phyloP scores from a whole-genome alignment of 768 basidiomycete genomes.

The Boletus reticulatus region DNA sequence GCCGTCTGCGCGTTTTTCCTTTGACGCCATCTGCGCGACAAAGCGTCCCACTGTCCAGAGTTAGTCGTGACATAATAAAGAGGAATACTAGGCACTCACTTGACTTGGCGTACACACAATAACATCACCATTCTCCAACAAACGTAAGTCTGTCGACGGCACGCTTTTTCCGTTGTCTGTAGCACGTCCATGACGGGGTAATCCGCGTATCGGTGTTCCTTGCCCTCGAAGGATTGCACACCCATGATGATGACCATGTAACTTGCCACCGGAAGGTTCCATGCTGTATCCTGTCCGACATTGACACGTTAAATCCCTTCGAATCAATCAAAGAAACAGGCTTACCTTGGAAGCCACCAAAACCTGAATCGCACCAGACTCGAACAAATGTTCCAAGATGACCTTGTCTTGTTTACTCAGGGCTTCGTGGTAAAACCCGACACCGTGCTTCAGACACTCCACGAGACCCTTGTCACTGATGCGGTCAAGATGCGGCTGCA shows the following conservation, averaged over 20 bases:
- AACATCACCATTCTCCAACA: no score
- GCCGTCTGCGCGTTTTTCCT: conserved; percentile 69
- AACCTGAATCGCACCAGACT: conserved; percentile 93
- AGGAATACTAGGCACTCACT: conserved; percentile 40
- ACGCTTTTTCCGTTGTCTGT: no score
- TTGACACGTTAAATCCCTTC: neutral
- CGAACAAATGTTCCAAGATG: conserved; percentile 89
- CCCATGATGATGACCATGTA: conserved; percentile 99
- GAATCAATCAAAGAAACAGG: neutral
- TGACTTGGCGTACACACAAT: conserved; percentile 52
- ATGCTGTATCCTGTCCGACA: conserved; percentile 77
- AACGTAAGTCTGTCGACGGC: no score
- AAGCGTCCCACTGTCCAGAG: no score
- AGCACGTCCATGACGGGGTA: conserved; percentile 98
- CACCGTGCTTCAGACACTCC: conserved; percentile 84
- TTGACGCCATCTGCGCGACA: no score
- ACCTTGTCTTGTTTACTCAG: conserved; percentile 89
- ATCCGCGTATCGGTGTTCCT: conserved; percentile 96
- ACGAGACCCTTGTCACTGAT: conserved; percentile 70
- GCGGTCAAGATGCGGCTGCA: conserved; percentile 87
- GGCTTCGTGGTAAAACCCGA: conserved; percentile 96
- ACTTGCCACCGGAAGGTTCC: conserved; percentile 90
- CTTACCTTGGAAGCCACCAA: conserved; percentile 89
- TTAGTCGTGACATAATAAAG: conserved; percentile 25
- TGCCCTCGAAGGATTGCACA: conserved; percentile 95